phyloP scores from a whole-genome alignment of 2,329 filamentous ascomycete species.

The Torrubiella hemipterigena region DNA sequence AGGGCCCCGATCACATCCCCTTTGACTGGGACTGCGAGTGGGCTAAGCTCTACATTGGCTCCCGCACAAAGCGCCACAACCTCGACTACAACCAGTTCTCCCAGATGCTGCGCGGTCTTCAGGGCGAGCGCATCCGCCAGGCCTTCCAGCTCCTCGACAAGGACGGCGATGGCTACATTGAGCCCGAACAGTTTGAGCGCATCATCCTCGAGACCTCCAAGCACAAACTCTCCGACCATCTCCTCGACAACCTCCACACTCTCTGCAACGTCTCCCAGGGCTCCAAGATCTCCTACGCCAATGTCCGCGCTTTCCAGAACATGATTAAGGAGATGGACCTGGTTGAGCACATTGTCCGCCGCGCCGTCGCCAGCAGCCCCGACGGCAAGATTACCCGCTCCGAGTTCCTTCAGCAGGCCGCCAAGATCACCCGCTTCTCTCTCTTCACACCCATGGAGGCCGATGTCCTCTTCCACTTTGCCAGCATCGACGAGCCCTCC shows the following conservation, averaged over 20 bases:
- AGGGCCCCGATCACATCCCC: conserved; percentile 70
- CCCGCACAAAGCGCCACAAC: conserved; percentile 74
- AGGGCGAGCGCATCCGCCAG: conserved; percentile 91
- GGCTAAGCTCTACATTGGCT: conserved; percentile 88
- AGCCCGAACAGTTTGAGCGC: conserved; percentile 89
- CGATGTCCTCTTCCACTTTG: conserved; percentile 97
- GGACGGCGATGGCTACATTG: conserved; percentile 87
- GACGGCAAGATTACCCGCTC: conserved; percentile 91
- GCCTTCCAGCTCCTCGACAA: conserved; percentile 88
- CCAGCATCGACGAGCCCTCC: conserved; percentile 79
- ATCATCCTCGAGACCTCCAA: conserved; percentile 88
- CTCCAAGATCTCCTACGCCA: conserved; percentile 94
- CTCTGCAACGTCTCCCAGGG: conserved; percentile 89
- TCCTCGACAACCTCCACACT: conserved; percentile 80
- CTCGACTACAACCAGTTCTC: conserved; percentile 96
- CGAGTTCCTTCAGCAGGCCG: conserved; percentile 91
- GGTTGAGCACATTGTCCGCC: conserved; percentile 83
- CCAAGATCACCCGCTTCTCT: conserved; percentile 83
- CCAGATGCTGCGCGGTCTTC: conserved; percentile 91
- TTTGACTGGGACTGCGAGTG: conserved; percentile 98
- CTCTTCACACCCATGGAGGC: conserved; percentile 98
- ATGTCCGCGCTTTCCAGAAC: conserved; percentile 95
- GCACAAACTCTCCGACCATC: conserved; percentile 95
- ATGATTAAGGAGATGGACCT: conserved; percentile 97
- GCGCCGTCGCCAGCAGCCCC: conserved; percentile 67